phyloP scores from a whole-genome alignment of 129 eudicot species.

The Lactuca sativa region DNA sequence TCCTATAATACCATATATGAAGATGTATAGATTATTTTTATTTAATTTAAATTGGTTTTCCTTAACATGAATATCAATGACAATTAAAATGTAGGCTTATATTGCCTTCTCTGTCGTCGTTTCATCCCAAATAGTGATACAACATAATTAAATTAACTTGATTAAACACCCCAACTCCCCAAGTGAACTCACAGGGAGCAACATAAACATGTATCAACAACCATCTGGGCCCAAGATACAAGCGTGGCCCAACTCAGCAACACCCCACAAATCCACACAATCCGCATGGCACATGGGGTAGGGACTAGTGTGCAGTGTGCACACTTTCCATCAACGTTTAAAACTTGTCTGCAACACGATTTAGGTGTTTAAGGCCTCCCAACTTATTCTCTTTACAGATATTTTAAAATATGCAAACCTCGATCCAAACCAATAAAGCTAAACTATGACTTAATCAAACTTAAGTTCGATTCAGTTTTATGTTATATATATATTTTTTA shows the following conservation, averaged over 20 bases:
- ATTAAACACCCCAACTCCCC: not conserved
- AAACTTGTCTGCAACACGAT: not conserved
- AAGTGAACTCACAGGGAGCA: not conserved
- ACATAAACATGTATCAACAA: not conserved
- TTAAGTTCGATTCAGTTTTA: no score
- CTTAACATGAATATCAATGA: no score
- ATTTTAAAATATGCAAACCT: no score
- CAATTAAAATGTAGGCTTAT: no score
- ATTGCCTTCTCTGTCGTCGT: no score
- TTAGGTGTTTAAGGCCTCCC: not conserved
- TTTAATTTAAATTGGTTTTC: no score
- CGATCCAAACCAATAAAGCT: no score
- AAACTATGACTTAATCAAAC: no score
- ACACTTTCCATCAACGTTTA: not conserved
- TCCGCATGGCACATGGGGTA: not conserved
- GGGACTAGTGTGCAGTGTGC: not conserved
- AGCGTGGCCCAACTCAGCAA: not conserved
- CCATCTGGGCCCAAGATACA: conserved; percentile 4
- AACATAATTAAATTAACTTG: not conserved
- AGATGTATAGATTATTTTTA: no score
- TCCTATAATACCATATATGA: no score
- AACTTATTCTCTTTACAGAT: not conserved
- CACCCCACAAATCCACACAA: not conserved
- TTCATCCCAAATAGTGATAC: no score
- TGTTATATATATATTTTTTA: no score